Evolutionary conservation across 2,329 filamentous ascomycete species (phyloP), one percentile per base, ranked within the genome.

Genomic region (Curvularia hawaiiensis): DNA sequence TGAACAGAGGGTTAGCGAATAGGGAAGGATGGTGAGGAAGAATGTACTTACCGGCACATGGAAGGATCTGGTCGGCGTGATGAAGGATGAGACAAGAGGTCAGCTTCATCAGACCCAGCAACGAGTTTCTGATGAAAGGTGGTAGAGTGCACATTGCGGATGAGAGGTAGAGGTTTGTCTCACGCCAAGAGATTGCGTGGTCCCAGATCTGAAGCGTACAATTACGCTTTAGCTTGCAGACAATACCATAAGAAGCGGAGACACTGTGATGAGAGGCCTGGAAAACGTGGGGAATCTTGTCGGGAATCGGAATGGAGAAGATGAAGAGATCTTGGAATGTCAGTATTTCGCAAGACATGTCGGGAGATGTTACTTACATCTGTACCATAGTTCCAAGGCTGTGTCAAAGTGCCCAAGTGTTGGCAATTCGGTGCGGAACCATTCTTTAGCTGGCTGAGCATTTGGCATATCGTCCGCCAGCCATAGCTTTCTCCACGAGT

Each of bases 191-290:
- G 60, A 88, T 87, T 18, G 83, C 83, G 67, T 88, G 85, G 62
- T 88, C 85, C 85, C 85, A 88, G 56, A 88, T 85, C 61, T 86
- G 84, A 31, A 87, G 79, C 0, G 83, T 86, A 56, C 83, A 85
- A 55, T 82, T 81, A 26, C 83, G 79, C 72, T 85, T 85, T 62
- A 87, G 77, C 72, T 87, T 87, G 71, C 85, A 85, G 10, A 87
- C 80, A 57, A 87, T 83, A 33, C 85, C 85, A 56, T 87, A 87
- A 0, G 85, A 82, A 5, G 83, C 84, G 52, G 83, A 84, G 41
- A 85, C 84, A 58, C 83, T 84, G 72, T 88, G 85, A 64, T 88
- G 85, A 3, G 85, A 86, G 30, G 84, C 84, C 69, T 88, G 85
- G 69, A 87, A 87, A 4, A 87, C 83, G n/a, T 79, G 79, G 0